Evolutionary conservation across 768 basidiomycete species (phyloP), one percentile per base, ranked within the genome.

Genomic region (Podaxis rugospora): DNA sequence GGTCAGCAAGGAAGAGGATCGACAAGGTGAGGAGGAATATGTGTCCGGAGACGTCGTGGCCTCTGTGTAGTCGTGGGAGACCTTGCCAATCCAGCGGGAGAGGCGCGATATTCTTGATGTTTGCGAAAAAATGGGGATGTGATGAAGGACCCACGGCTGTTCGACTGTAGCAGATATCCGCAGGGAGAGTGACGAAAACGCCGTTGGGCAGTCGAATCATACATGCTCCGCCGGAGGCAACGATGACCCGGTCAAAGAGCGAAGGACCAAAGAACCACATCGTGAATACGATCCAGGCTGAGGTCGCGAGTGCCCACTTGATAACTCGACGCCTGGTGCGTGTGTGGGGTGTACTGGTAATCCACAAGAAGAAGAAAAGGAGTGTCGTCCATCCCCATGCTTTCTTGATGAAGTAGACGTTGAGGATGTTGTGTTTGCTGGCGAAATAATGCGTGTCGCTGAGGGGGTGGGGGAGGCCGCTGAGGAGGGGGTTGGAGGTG

Each of bases 41-140:
- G 69, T 98, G 96, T 5, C 96, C 96, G 0, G 93, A 95, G 13
- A 98, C 85, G 67, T 98, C 96, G 70, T 97, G 94, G 0, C 96
- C 96, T 44, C 79, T 82, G 56, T 85, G 80, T 64, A 96, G 75
- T 28, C 89, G 76, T 7, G 94, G 92, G 1, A 72, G 66, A 0
- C 74, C 75, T 28, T 69, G 70, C 82, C 82, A 88, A 13, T 74
- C 78, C 1, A 51, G 70, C 1, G 79, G 77, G 32, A 76, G 66
- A 16, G 51, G 25, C 9, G 13, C n/a, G 7, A 53, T 21, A 14
- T 35, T 40, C 5, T 16, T 49, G 37, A 64, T 32, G 21, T 62
- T 13, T 72, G 78, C 68, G 74, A 93, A 92, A 46, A 92, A 75
- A 13, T 72, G 64, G 1, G 92, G 86, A 66, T 93, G 88, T 0